Base-by-base conservation (phyloP, 106 monocot genomes). In the Acanthochlamys bracteata region DNA sequence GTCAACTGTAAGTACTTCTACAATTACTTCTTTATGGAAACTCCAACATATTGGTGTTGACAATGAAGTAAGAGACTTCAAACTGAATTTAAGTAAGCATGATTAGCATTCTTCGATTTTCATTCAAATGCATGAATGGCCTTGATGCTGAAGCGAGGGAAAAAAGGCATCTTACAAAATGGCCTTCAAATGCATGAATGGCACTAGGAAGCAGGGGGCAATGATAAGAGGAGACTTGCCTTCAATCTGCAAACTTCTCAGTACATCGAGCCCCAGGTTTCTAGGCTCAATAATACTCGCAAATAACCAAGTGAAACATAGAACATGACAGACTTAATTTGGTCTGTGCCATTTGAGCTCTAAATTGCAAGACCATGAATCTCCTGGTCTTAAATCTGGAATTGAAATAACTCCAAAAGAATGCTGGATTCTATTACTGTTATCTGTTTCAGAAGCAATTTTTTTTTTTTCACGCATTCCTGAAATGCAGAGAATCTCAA, bases 401-500 rank as follows among this genome's bases (percentile, higher is more conserved):
- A 99, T 67, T 45, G 98, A 81, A 10, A 99, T 81, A 42, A 99
- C 82, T 46, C 92, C 98, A 72, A 99, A 99, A 39, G 98, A 89
- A 24, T 89, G 76, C 24, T 86, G 88, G 45, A 99, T 83, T 70
- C 81, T 91, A 54, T 64, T 88, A 20, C 90, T 87, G 63, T 64
- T 74, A 43, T 87, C 82, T 59, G 66, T 63, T 27, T 83, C 82
- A 6, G 33, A 33, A 6, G 33, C 33, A 33, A 69, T 46, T 14
- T 10, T n/a, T 43, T 83, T 66, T 16, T 89, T 78, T 3, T 75
- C 82, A 43, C 54, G 47, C 27, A 66, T 45, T 19, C 81, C 75
- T 40, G 85, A 83, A 68, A 99, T 66, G 66, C 81, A 65, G 17
- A 99, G 83, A 64, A 99, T 80, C 61, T 99, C 98, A 10, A 99